Evolutionary conservation across 164 flowering plant species (phyloP).

Genomic region (Vitis rupestris): DNA sequence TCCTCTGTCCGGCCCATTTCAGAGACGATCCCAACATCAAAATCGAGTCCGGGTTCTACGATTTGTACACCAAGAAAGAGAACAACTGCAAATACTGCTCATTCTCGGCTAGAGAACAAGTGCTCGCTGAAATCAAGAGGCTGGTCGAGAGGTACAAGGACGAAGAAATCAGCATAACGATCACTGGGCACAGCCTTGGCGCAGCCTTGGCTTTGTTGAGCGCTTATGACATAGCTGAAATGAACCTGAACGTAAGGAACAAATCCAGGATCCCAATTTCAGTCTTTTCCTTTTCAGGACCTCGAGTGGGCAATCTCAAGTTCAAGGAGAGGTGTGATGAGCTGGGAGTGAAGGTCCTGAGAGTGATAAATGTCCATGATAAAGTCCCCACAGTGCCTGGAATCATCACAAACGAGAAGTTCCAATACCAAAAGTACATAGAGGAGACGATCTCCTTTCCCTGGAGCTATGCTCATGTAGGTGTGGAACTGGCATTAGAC

Average conservation of each 20-base stretch:
- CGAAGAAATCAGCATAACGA: constrained; percentile 59
- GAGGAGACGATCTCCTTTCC: constrained; percentile 54
- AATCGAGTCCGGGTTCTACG: constrained; percentile 70
- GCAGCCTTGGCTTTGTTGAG: constrained; percentile 56
- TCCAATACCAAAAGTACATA: constrained; percentile 42
- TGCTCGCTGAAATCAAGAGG: constrained; percentile 52
- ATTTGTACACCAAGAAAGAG: constrained; percentile 68
- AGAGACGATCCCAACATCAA: constrained; percentile 47
- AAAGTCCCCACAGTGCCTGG: constrained; percentile 79
- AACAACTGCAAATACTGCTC: constrained; percentile 40
- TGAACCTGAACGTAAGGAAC: constrained; percentile 35
- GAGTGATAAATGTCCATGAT: constrained; percentile 73
- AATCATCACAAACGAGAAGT: constrained; percentile 60
- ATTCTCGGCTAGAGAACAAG: constrained; percentile 70
- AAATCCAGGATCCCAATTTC: constrained; percentile 40
- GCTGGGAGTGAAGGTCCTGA: constrained; percentile 59
- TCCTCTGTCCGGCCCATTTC: constrained; percentile 52
- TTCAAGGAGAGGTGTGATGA: constrained; percentile 71
- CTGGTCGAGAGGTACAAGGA: constrained; percentile 43
- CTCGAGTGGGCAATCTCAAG: constrained; percentile 73
- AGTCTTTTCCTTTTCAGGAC: constrained; percentile 69
- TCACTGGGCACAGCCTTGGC: constrained; percentile 78
- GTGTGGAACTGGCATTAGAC: constrained; percentile 61
- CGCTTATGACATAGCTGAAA: constrained; percentile 76
- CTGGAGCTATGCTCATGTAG: constrained; percentile 87